These are phyloP conservation scores for Chimonanthus salicifolius DNA, from an alignment of 164 flowering plant species.

Conservation along the genomic window DNA sequence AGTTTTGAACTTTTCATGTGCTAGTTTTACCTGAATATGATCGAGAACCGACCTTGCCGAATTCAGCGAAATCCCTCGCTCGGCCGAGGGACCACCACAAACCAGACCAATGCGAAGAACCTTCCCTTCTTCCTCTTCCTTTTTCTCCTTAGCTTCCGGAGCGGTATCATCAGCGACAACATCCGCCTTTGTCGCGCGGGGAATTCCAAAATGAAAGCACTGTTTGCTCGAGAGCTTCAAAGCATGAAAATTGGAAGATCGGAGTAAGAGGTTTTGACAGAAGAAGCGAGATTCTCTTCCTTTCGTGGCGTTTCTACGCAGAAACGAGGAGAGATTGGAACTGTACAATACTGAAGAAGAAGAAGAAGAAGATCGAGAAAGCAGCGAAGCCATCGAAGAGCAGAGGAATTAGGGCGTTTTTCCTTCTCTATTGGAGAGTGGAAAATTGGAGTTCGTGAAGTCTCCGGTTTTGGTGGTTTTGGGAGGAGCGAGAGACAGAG, in stretches of 20 bases:
- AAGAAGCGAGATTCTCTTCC: background rate
- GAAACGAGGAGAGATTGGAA: background rate
- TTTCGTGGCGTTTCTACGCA: background rate
- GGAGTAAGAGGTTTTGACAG: background rate
- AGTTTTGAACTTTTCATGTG: too few species aligned
- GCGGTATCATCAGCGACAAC: background rate
- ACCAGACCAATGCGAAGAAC: slow-evolving; percentile 63
- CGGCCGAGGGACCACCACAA: slow-evolving; percentile 91
- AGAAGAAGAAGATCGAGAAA: background rate
- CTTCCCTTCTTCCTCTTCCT: slow-evolving; percentile 19
- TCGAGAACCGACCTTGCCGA: slow-evolving; percentile 92
- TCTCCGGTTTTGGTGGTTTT: background rate
- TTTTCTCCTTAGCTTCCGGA: slow-evolving; percentile 2
- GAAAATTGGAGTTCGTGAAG: background rate
- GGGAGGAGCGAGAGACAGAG: background rate
- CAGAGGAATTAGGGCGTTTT: background rate
- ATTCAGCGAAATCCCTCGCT: slow-evolving; percentile 87
- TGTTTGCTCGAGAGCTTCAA: slow-evolving; percentile 6
- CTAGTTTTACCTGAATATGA: slow-evolving; percentile 61
- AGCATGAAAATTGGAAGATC: background rate
- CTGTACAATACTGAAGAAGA: background rate
- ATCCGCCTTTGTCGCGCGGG: slow-evolving; percentile 5
- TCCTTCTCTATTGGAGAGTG: background rate
- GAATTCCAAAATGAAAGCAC: slow-evolving; percentile 5
- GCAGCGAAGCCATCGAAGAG: background rate